phyloP scores from a whole-genome alignment of 805 yeast species.

The Kuraishia ogatae region DNA sequence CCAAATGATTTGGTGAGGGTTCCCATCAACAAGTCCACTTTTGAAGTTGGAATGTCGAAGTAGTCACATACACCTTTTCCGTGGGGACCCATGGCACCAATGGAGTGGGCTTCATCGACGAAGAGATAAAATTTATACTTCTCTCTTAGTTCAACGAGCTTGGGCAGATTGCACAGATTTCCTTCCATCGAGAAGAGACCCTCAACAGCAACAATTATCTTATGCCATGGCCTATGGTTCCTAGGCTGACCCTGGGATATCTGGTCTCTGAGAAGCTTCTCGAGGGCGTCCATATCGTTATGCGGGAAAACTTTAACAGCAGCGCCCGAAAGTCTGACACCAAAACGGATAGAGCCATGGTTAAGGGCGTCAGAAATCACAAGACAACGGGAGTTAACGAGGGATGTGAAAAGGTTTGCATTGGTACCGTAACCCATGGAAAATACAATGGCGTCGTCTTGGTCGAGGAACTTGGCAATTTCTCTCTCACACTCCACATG shows the following conservation, averaged over 20 bases:
- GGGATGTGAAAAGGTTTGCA: conserved; percentile 74
- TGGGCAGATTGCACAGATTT: conserved; percentile 76
- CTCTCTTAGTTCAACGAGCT: conserved; percentile 59
- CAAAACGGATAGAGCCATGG: conserved; percentile 93
- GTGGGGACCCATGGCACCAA: conserved; percentile 94
- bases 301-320: conserved; percentile 88
- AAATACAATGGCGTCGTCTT: conserved; percentile 77
- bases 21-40: conserved; percentile 90
- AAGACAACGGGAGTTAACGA: conserved; percentile 80
- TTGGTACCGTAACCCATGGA: conserved; percentile 97
- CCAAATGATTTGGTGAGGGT: conserved; percentile 97
- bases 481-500: conserved; percentile 67
- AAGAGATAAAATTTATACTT: conserved; percentile 85
- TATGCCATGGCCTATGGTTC: conserved; percentile 94
- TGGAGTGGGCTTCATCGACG: conserved; percentile 97
- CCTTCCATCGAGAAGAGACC: conserved; percentile 94
- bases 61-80: conserved; percentile 96
- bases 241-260: conserved; percentile 93
- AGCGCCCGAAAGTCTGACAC: conserved; percentile 88
- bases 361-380: conserved; percentile 91
- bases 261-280: conserved; percentile 68
- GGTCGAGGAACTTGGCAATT: conserved; percentile 82
- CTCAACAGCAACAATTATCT: conserved; percentile 78
- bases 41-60: conserved; percentile 68
- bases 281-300: conserved; percentile 78